Base-by-base conservation (phyloP, 2,329 filamentous ascomycete species). In the Monosporascus sp. region DNA sequence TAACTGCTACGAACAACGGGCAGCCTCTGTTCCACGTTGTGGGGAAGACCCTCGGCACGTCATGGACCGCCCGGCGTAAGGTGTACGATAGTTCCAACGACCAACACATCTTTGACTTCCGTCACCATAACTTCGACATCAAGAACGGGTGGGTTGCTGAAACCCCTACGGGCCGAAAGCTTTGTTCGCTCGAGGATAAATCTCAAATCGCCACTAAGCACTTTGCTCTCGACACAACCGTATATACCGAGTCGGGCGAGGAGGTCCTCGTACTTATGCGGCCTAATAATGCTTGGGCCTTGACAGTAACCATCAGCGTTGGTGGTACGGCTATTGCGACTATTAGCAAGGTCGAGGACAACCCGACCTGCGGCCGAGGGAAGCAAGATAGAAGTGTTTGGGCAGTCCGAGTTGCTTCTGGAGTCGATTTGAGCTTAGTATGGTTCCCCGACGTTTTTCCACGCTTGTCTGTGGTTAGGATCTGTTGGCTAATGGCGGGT, bases 61-160 rank as follows among this genome's bases (percentile, higher is more conserved):
- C 59, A 1, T 61, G 55, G 58, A 60, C 55, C 54, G 55, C 52
- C 56, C 51, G 56, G 5, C 54, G 59, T 35, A 60, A 57, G 44
- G 54, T 61, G 2, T 55, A 20, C n/a, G 55, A 57, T 18, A 41
- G 47, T 17, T 24, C 17, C 3, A 49, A 8, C 5, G 43, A 55
- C 38, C 20, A 35, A 3, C 40, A 51, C 17, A 40, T 61, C 37
- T 61, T 55, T 44, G 58, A 58, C 53, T 56, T 61, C 37, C 59
- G 59, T 9, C 58, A 61, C 37, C 40, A 53, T 18, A 57, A 35
- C 47, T 18, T 57, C 3, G 55, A 58, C 44, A 20, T 57, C 45
- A 61, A 60, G 48, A 61, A 60, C 24, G 38, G 55, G 26, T 61
- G 59, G 57, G 24, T 55, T 0, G 37, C 57, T 9, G 59, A 61